Evolutionary conservation across 208 protist species (phyloP).

Genomic region (Naegleria lovaniensis): DNA sequence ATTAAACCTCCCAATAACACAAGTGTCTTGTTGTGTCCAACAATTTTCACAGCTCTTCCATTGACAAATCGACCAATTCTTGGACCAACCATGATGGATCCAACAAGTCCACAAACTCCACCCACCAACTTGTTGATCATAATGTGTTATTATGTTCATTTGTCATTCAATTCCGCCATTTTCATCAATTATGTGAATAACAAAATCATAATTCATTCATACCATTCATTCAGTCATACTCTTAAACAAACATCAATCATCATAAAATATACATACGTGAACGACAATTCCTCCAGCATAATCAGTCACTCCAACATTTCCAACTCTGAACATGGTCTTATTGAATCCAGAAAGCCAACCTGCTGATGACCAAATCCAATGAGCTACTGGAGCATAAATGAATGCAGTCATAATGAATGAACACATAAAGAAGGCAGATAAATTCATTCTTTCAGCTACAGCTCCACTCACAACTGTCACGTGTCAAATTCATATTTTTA

Average conservation of each 20-base stretch:
- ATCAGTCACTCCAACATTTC: constrained; percentile 42
- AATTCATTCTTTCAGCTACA: constrained; percentile 1
- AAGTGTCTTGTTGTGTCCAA: constrained; percentile 3
- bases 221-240: too few species aligned
- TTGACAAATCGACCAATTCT: constrained; percentile 13
- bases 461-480: not conserved
- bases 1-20: not conserved
- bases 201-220: too few species aligned
- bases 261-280: constrained; percentile 56
- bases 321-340: not conserved
- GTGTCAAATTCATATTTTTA: not conserved
- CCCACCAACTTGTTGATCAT: not conserved
- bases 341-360: constrained; percentile 8
- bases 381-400: constrained; percentile 11
- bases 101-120: constrained; percentile 13
- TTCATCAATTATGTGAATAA: too few species aligned
- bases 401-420: not conserved
- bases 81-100: constrained; percentile 24
- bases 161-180: too few species aligned
- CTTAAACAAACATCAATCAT: too few species aligned
- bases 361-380: constrained; percentile 14
- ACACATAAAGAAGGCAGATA: constrained; percentile 1
- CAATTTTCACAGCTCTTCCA: not conserved
- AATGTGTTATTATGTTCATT: too few species aligned
- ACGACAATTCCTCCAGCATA: constrained; percentile 71